These are phyloP conservation scores for Penicillium nucicola DNA, from an alignment of 495 filamentous ascomycete species.

Conservation along the genomic window DNA sequence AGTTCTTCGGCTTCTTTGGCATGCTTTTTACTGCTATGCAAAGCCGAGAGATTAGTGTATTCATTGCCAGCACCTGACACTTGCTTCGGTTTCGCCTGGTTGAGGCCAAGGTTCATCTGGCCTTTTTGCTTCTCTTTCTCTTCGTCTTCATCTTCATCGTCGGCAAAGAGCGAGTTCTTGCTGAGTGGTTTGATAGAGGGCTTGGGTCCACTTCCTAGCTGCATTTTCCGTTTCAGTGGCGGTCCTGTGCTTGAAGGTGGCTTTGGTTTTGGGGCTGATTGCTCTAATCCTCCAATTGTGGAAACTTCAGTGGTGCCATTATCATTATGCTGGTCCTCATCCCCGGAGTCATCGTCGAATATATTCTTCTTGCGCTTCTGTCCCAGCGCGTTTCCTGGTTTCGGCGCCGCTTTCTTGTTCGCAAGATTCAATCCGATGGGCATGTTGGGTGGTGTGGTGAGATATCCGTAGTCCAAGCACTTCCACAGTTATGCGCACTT, in stretches of 20 bases:
- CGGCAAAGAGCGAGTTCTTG: slow-evolving; percentile 42
- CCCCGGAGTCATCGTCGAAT: slow-evolving; percentile 45
- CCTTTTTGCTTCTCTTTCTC: slow-evolving; percentile 19
- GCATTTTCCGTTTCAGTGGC: slow-evolving; percentile 36
- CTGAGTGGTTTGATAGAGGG: slow-evolving; percentile 32
- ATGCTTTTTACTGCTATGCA: slow-evolving; percentile 47
- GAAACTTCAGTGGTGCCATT: slow-evolving; percentile 33
- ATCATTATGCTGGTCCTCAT: slow-evolving; percentile 32
- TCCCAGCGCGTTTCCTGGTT: slow-evolving; percentile 23
- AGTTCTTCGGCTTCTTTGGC: slow-evolving; percentile 43
- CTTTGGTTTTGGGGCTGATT: slow-evolving; percentile 16
- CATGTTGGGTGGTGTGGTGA: slow-evolving; percentile 37
- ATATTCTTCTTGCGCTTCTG: slow-evolving; percentile 51
- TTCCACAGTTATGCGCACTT: background rate
- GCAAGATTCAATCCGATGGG: slow-evolving; percentile 59
- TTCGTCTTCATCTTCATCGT: slow-evolving; percentile 37
- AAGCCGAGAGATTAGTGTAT: slow-evolving; percentile 49
- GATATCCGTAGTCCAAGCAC: background rate
- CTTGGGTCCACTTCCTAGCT: slow-evolving; percentile 18
- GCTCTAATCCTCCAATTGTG: slow-evolving; percentile 40
- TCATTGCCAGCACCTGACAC: slow-evolving; percentile 13
- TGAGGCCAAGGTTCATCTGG: slow-evolving; percentile 15
- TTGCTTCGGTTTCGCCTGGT: slow-evolving; percentile 17
- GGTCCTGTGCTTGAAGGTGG: slow-evolving; percentile 12
- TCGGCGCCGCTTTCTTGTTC: slow-evolving; percentile 38